Conservation (phyloP, 352 stramenopile genomes). For the Pythium aristosporum region DNA sequence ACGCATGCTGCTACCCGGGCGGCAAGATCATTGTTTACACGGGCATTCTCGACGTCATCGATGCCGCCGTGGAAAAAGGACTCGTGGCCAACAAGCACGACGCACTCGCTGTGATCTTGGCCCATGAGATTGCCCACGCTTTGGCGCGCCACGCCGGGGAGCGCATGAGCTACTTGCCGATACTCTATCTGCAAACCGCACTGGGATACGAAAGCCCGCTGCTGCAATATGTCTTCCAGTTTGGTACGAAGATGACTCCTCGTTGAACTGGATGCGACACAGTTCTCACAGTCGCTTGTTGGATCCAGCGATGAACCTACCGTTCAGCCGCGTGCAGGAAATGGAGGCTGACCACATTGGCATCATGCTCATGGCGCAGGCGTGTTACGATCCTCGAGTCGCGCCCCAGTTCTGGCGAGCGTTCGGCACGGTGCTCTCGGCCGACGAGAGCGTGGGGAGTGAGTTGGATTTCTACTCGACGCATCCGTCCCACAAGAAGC, state of each 20-base stretch:
- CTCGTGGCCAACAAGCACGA: conserved; percentile 59
- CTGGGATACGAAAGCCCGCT: conserved; percentile 59
- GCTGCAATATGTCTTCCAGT: conserved; percentile 65
- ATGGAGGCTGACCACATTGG: conserved; percentile 71
- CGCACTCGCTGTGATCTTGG: conserved; percentile 61
- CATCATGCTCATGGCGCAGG: conserved; percentile 74
- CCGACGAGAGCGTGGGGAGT: conserved; percentile 38
- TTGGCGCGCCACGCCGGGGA: conserved; percentile 63
- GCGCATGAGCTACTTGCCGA: conserved; percentile 57
- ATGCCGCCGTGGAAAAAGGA: conserved; percentile 55
- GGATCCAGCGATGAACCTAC: conserved; percentile 44
- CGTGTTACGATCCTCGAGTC: conserved; percentile 66
- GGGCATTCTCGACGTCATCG: conserved; percentile 66
- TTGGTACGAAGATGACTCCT: conserved; percentile 25
- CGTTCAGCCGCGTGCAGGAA: conserved; percentile 63
- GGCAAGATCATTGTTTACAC: conserved; percentile 74
- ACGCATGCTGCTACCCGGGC: conserved; percentile 60
- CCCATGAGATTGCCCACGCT: conserved; percentile 67
- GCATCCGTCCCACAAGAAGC: conserved; percentile 63
- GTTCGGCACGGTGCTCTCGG: conserved; percentile 36
- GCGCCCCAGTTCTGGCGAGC: conserved; percentile 48
- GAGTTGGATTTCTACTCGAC: conserved; percentile 67
- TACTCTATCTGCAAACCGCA: conserved; percentile 42
- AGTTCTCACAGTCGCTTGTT: background rate
- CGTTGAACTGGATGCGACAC: background rate